phyloP scores from a whole-genome alignment of 228 moss, liverwort and hornwort genomes.

The Sphagnum magellanicum region DNA sequence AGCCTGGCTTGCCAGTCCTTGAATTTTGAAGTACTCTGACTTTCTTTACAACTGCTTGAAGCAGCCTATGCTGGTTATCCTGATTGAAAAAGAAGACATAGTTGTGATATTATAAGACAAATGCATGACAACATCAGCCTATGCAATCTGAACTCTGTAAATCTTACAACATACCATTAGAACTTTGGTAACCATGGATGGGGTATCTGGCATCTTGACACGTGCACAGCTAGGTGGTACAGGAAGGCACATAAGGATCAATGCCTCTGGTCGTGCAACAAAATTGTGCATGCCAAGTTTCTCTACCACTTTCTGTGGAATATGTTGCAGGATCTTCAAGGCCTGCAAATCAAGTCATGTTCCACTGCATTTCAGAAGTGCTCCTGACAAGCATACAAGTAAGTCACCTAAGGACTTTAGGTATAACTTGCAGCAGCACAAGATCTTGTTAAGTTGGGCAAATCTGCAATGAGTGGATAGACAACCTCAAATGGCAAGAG shows the following conservation, averaged over 20 bases:
- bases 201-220: constrained; percentile 38
- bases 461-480: constrained; percentile 7
- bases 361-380: too few relatives aligned
- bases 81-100: constrained; percentile 33
- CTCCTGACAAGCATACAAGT: too few relatives aligned
- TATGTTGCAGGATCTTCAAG: constrained; percentile 43
- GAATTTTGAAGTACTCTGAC: constrained; percentile 22
- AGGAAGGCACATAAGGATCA: constrained; percentile 60
- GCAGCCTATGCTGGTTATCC: constrained; percentile 49
- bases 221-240: constrained; percentile 87
- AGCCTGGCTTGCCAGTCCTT: constrained; percentile 36
- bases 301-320: constrained; percentile 41
- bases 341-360: constrained; percentile 24
- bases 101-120: background rate
- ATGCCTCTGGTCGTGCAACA: constrained; percentile 68
- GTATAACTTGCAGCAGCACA: too few relatives aligned
- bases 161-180: constrained; percentile 5
- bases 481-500: constrained; percentile 80
- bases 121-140: background rate
- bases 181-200: constrained; percentile 10
- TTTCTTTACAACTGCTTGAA: constrained; percentile 39
- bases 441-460: too few relatives aligned
- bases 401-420: too few relatives aligned
- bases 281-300: constrained; percentile 65
- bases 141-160: constrained; percentile 21